These are phyloP conservation scores for Amaranthus cruentus DNA, from an alignment of 148 eudicot genomes.

Conservation along the genomic window DNA sequence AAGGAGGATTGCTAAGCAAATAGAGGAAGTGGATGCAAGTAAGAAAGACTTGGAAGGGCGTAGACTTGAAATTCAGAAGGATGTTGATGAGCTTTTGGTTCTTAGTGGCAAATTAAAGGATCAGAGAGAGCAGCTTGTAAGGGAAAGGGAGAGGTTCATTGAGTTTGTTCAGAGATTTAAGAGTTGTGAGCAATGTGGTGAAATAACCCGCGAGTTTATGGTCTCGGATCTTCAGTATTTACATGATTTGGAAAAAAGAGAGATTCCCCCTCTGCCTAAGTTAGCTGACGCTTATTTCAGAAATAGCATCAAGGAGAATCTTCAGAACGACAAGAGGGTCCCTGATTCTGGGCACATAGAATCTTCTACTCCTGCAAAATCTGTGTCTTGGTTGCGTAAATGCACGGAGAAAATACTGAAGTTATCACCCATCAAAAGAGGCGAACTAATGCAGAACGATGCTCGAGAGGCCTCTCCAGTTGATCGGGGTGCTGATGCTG, in stretches of 20 bases:
- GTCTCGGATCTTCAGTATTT: conserved; percentile 71
- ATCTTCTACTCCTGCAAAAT: conserved; percentile 55
- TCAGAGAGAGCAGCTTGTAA: conserved; percentile 74
- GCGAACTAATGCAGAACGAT: conserved; percentile 35
- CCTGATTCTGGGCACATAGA: conserved; percentile 32
- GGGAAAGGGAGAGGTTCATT: conserved; percentile 79
- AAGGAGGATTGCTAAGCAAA: conserved; percentile 51
- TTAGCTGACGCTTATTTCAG: conserved; percentile 58
- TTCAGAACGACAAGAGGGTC: conserved; percentile 33
- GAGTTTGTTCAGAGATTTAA: conserved; percentile 65
- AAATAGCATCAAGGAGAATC: conserved; percentile 30
- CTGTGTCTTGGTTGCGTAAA: conserved; percentile 78
- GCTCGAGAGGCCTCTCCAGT: conserved; percentile 23
- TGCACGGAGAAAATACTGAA: conserved; percentile 71
- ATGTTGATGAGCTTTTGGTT: conserved; percentile 73
- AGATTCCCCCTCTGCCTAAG: conserved; percentile 57
- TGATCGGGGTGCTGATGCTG: conserved; percentile 26
- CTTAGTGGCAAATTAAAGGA: conserved; percentile 78
- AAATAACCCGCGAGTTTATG: conserved; percentile 54
- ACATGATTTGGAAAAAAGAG: conserved; percentile 39
- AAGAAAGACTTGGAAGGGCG: conserved; percentile 71
- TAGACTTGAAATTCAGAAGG: conserved; percentile 68
- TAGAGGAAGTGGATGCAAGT: conserved; percentile 48
- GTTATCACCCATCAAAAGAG: conserved; percentile 69
- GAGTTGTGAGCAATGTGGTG: conserved; percentile 70